Evolutionary conservation across 495 filamentous ascomycete genomes (phyloP), one percentile per base, ranked within the genome.

Genomic region (Tuber borchii): DNA sequence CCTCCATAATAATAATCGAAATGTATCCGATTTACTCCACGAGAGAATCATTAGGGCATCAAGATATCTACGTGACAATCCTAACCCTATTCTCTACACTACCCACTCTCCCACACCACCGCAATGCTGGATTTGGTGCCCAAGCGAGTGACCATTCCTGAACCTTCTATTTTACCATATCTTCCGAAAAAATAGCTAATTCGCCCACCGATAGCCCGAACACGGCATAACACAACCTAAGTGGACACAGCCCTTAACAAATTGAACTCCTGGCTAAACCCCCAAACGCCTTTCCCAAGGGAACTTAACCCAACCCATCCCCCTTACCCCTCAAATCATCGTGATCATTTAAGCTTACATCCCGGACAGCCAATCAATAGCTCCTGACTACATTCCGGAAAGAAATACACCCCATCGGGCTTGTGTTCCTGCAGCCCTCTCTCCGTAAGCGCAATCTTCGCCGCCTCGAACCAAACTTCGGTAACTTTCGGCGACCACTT

Each of bases 401-500:
- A 82, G 45, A 75, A 75, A 48, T 82, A 82, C 56, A 82, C 73
- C 16, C 81, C 80, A 71, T 83, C 81, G 17, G 78, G 75, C 48
- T 40, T 69, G 76, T 83, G 81, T 40, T 76, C 75, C 68, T 80
- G 77, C 20, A 83, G 43, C 7, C 81, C 78, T 12, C 81, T 76
- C 74, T 77, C 77, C 73, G 34, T 51, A 37, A 83, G 77, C 56
- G 77, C 83, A 78, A 74, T 78, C 68, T 72, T 81, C n/a, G 82
- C 84, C 42, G 79, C 83, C 71, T 89, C 86, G 76, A 83, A 83
- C 81, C 81, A 83, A 26, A 88, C 86, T 73, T 90, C 91, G 77
- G 92, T 80, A 0, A 88, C 89, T 83, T 90, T 86, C 56, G 91
- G 90, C 77, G 89, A 86, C 86, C 87, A 91, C 7, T 85, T 75